phyloP scores from a whole-genome alignment of 306 rosid species.

The Cicer judaicum region DNA sequence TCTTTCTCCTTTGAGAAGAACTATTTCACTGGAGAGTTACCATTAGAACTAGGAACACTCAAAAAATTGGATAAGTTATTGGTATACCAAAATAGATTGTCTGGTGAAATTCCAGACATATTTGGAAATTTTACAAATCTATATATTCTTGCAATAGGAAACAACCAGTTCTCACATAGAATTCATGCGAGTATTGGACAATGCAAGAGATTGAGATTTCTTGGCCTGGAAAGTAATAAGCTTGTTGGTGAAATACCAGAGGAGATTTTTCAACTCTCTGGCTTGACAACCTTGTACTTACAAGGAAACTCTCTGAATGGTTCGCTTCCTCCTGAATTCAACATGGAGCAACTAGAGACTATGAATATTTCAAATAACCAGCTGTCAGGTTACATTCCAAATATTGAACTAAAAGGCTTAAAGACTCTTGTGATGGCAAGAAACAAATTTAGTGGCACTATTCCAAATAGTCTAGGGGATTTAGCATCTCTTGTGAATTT shows the following conservation, averaged over 20 bases:
- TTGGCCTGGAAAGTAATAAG: slow-evolving; percentile 36
- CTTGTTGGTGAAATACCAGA: slow-evolving; percentile 50
- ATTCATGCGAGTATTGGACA: slow-evolving; percentile 46
- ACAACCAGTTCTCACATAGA: slow-evolving; percentile 44
- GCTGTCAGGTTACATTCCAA: slow-evolving; percentile 46
- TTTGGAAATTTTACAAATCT: slow-evolving; percentile 53
- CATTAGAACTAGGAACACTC: slow-evolving; percentile 44
- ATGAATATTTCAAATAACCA: slow-evolving; percentile 42
- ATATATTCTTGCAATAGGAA: background rate
- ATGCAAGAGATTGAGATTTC: background rate
- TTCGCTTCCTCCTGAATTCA: slow-evolving; percentile 38
- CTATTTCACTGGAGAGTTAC: slow-evolving; percentile 46
- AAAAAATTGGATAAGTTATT: slow-evolving; percentile 2
- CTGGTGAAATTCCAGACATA: slow-evolving; percentile 53
- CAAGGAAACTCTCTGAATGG: slow-evolving; percentile 43
- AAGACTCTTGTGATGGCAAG: slow-evolving; percentile 31
- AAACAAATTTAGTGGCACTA: slow-evolving; percentile 49
- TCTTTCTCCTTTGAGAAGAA: slow-evolving; percentile 48
- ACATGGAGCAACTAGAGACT: slow-evolving; percentile 45
- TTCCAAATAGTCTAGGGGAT: slow-evolving; percentile 46
- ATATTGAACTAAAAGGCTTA: slow-evolving; percentile 25
- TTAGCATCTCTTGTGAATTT: slow-evolving; percentile 42
- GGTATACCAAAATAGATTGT: slow-evolving; percentile 33
- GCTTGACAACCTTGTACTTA: slow-evolving; percentile 24
- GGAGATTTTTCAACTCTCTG: slow-evolving; percentile 48